These are phyloP conservation scores for Pythium brachiatum DNA, from an alignment of 352 stramenopile genomes.

Conservation along the genomic window DNA sequence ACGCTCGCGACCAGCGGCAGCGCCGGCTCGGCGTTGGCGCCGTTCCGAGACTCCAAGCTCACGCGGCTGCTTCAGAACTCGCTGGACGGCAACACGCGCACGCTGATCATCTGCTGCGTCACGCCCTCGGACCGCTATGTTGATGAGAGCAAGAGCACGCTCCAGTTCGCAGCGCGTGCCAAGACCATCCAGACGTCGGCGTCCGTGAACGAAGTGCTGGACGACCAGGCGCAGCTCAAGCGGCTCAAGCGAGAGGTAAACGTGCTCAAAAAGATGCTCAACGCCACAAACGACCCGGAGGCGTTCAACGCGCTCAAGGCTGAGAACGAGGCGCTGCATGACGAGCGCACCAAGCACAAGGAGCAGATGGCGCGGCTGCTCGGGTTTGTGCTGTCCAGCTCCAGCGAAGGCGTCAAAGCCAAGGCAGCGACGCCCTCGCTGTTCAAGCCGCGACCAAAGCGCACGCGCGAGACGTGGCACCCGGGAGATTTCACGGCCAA, in stretches of 20 bases:
- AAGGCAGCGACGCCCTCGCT: conserved; percentile 16
- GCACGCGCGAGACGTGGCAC: conserved; percentile 66
- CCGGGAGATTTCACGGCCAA: conserved; percentile 57
- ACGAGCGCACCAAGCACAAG: conserved; percentile 57
- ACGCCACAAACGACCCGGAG: conserved; percentile 29
- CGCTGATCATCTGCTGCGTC: conserved; percentile 88
- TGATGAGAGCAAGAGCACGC: conserved; percentile 86
- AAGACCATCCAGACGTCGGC: conserved; percentile 88
- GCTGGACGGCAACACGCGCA: conserved; percentile 89
- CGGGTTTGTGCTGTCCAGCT: conserved; percentile 59
- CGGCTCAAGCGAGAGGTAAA: conserved; percentile 70
- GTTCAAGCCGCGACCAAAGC: conserved; percentile 37
- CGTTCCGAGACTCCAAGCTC: conserved; percentile 90
- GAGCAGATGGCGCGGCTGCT: conserved; percentile 55
- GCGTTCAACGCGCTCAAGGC: conserved; percentile 56
- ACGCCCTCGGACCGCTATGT: conserved; percentile 70
- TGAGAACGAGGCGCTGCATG: conserved; percentile 65
- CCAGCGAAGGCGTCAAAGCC: conserved; percentile 25
- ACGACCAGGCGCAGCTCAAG: conserved; percentile 87
- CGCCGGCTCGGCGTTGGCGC: conserved; percentile 40
- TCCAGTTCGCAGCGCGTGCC: conserved; percentile 92
- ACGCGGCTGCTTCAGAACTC: conserved; percentile 91
- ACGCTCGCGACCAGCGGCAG: conserved; percentile 43
- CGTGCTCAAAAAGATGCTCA: conserved; percentile 63
- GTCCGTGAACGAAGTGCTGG: conserved; percentile 86